Conservation (phyloP, 768 basidiomycete species). For the Psilocybe cyanescens region DNA sequence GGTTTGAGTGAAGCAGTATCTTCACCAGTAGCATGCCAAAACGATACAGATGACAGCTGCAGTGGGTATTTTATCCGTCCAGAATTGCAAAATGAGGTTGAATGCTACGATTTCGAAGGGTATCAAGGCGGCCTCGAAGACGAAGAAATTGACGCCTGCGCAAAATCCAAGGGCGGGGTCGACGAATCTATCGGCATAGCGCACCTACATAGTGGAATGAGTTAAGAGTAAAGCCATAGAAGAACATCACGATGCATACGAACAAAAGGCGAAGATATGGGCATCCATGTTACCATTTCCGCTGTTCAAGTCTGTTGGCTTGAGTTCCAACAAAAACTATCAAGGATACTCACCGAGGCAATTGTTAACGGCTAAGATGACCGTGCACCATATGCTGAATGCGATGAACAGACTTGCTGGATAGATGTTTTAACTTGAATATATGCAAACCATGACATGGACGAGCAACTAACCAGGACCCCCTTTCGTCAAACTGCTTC, state of each 20-base stretch:
- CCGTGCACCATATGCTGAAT: slow-evolving; percentile 51
- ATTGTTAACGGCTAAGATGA: slow-evolving; percentile 52
- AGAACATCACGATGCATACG: slow-evolving; percentile 17
- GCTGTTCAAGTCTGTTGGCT: slow-evolving; percentile 40
- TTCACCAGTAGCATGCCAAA: slow-evolving; percentile 43
- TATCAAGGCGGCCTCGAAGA: slow-evolving; percentile 47
- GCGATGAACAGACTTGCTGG: slow-evolving; percentile 53
- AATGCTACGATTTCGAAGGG: slow-evolving; percentile 61
- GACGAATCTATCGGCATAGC: slow-evolving; percentile 63
- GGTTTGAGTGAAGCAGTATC: too few relatives aligned
- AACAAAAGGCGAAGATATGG: slow-evolving; percentile 78
- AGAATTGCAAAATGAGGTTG: slow-evolving; percentile 53
- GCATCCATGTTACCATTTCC: slow-evolving; percentile 85
- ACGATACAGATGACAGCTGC: slow-evolving; percentile 49
- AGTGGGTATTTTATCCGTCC: slow-evolving; percentile 54
- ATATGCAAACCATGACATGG: slow-evolving; percentile 2
- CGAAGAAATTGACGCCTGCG: slow-evolving; percentile 62
- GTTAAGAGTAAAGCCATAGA: neutral
- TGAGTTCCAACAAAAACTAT: slow-evolving; percentile 10
- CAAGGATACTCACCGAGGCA: slow-evolving; percentile 39
- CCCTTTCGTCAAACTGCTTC: slow-evolving; percentile 56
- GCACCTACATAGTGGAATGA: slow-evolving; percentile 35
- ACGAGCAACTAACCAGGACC: slow-evolving; percentile 57
- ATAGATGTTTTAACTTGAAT: neutral
- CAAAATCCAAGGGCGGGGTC: slow-evolving; percentile 61